Evolutionary conservation across 139 green algal genomes (phyloP).

Genomic region (Limnomonas spitsbergensis): DNA sequence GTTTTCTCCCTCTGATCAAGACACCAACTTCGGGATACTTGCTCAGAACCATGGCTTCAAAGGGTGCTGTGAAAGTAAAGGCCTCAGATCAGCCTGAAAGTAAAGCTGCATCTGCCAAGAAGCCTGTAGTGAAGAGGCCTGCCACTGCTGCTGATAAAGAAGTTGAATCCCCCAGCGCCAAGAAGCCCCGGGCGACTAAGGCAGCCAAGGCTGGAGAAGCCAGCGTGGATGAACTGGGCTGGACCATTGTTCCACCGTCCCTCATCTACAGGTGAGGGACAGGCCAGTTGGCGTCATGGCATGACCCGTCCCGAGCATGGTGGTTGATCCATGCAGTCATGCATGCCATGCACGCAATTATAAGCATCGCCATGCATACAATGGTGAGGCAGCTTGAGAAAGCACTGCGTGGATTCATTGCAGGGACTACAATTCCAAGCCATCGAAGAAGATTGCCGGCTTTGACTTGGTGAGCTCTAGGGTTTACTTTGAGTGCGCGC

Average conservation of each 20-base stretch:
- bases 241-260: constrained; percentile 34
- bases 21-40: no score
- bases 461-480: constrained; percentile 56
- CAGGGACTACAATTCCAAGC: constrained; percentile 32
- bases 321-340: no score
- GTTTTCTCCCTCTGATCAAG: no score
- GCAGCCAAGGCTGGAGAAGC: background rate
- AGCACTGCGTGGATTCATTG: background rate
- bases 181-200: constrained; percentile 20
- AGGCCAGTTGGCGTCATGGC: background rate
- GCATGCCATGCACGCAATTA: no score
- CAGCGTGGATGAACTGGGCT: constrained; percentile 21
- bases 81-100: background rate
- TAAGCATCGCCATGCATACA: background rate
- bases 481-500: no score
- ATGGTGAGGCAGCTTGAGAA: background rate
- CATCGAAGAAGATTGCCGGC: constrained; percentile 50
- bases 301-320: background rate
- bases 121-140: background rate
- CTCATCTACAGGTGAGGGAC: constrained; percentile 39
- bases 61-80: background rate
- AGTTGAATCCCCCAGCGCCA: constrained; percentile 13
- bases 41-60: constrained; percentile 5
- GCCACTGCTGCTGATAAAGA: background rate
- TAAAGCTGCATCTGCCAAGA: background rate